Evolutionary conservation across 164 flowering plant species (phyloP), one percentile per base, ranked within the genome.

Genomic region (Macadamia integrifolia): DNA sequence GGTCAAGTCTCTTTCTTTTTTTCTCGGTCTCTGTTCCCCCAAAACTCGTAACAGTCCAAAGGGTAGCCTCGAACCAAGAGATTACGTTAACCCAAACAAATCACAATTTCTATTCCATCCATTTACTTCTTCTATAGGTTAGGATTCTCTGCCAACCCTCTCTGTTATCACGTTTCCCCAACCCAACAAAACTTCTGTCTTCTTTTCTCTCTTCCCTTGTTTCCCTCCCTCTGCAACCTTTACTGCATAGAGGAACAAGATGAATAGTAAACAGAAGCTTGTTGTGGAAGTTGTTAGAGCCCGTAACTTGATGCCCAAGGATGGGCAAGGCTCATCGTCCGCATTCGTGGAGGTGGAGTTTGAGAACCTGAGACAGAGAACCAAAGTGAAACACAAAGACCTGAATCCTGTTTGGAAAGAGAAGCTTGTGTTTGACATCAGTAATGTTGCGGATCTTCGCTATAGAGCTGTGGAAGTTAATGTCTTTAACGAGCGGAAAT

Each of bases 351-450:
- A 93, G 74, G 88, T 93, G 14, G 81, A 82, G 74, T 93, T 93
- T 65, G 91, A 89, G 68, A 72, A 76, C 44, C 98, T 91, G 71
- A 83, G 71, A 42, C 77, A 80, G 44, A 79, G 89, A 12, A 91
- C 97, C 29, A 79, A 83, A 50, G 79, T 73, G 42, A 88, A 88
- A 61, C 82, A 83, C 50, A 88, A 87, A 62, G 93, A 93, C 72
- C 88, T 82, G 48, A 85, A 84, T 73, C 98, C 97, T 10, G 80
- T 85, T 52, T 93, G 97, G 97, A 89, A 89, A 60, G 94, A 93
- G 57, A 87, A 78, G 65, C 79, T 90, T 81, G 79, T 80, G 75
- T 76, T 93, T 80, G 77, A 82, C 74, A 76, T 87, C 44, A 77
- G 80, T 57, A 83, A 85, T 76, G 80, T 85, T 1, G 69, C 75